Conservation (phyloP, 169 alveolate species). For the Cytauxzoon felis region DNA sequence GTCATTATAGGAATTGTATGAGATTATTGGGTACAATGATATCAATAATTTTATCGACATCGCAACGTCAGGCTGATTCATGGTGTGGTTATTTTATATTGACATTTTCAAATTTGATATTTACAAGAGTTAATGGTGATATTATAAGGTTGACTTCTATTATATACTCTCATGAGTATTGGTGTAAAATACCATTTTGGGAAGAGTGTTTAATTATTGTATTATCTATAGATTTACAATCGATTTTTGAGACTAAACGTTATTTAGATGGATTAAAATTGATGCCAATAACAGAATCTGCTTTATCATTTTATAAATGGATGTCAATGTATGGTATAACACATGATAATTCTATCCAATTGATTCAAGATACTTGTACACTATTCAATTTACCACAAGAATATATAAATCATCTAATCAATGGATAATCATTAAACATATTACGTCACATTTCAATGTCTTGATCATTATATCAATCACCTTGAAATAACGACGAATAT, state of each 20-base stretch:
- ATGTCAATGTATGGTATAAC: conserved; percentile 37
- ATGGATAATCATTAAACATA: neutral
- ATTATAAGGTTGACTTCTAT: conserved; percentile 2
- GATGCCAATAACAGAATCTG: conserved; percentile 30
- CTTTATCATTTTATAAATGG: conserved; percentile 23
- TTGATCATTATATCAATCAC: neutral
- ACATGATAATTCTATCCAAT: neutral
- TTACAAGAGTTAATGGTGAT: conserved; percentile 7
- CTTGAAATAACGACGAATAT: conserved; percentile 13
- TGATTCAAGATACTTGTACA: conserved; percentile 25
- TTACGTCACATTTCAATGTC: neutral
- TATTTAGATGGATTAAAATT: neutral
- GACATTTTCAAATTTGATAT: conserved; percentile 19
- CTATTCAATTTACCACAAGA: conserved; percentile 25
- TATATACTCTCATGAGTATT: conserved; percentile 36
- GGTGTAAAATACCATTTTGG: conserved; percentile 56
- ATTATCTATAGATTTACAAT: conserved; percentile 39
- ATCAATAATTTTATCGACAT: conserved; percentile 14
- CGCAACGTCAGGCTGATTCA: conserved; percentile 55
- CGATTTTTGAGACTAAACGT: conserved; percentile 30
- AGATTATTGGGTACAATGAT: conserved; percentile 18
- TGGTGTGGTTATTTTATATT: conserved; percentile 53
- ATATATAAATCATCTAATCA: conserved; percentile 11
- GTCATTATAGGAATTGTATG: conserved; percentile 17
- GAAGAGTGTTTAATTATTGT: conserved; percentile 57